A percentile compares a stretch with the other conserved stretches of the same genome.
These are phyloP conservation scores for Kappamyces sp. DNA, from an alignment of 192 early-diverging fungal genomes.

Conservation along the genomic window DNA sequence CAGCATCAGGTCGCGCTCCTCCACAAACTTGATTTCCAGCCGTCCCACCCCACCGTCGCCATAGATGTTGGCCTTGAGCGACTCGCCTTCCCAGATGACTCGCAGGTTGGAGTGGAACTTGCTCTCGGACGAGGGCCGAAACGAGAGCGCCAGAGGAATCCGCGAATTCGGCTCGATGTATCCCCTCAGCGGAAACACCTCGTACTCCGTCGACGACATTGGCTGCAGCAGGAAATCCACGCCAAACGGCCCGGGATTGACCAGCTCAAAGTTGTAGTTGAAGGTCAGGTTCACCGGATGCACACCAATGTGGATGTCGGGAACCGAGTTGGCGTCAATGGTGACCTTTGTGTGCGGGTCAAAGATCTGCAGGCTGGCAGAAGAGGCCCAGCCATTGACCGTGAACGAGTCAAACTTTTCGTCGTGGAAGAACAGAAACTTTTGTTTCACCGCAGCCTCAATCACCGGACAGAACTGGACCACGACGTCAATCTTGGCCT, in stretches of 20 bases:
- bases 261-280: constrained; percentile 33
- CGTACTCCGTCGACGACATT: constrained; percentile 45
- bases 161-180: constrained; percentile 40
- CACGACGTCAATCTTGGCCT: constrained; percentile 32
- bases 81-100: constrained; percentile 50
- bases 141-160: constrained; percentile 36
- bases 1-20: constrained; percentile 36
- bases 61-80: constrained; percentile 33
- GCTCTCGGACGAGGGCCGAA: constrained; percentile 46
- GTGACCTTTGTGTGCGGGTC: constrained; percentile 23
- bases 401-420: constrained; percentile 46
- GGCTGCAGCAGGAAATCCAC: constrained; percentile 56
- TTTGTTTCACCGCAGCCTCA: constrained; percentile 21
- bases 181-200: constrained; percentile 46
- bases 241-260: constrained; percentile 52
- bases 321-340: background rate
- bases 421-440: constrained; percentile 41
- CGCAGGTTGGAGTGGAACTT: constrained; percentile 41
- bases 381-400: constrained; percentile 34
- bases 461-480: constrained; percentile 39
- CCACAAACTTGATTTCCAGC: constrained; percentile 44
- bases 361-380: constrained; percentile 31
- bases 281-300: constrained; percentile 45
- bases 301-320: constrained; percentile 45
- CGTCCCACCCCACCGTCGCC: constrained; percentile 51